Base-by-base conservation (phyloP, 768 basidiomycete genomes). In the Amanita molliuscula region DNA sequence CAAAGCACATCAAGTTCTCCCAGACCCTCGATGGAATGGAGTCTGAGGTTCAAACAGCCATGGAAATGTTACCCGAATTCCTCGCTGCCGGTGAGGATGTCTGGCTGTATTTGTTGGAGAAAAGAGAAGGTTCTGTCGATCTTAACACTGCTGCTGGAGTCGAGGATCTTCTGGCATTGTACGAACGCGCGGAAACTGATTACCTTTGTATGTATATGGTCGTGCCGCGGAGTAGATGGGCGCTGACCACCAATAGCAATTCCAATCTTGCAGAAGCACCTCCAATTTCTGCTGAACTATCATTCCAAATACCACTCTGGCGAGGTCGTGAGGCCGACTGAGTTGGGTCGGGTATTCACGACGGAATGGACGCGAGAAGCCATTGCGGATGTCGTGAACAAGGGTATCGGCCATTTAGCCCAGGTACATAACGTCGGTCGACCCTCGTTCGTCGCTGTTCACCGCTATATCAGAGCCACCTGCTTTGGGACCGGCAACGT, bases 31-130 rank as follows among this genome's bases (percentile, higher is more conserved):
- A 76, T 16, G 78, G 74, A 49, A 71, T 82, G 68, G 74, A 79
- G 9, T 71, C 76, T 37, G 82, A 89, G 55, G 62, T 77, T 16
- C 60, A 71, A 29, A 69, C 71, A 5, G 89, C 86, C 15, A 72
- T 78, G 57, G 81, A 84, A 58, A 82, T 85, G 75, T 69, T 81
- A 59, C 65, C 78, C 3, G 73, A 74, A 47, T 79, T 76, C 56
- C 68, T 81, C 55, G 78, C 85, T 6, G 80, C 75, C 8, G 76
- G 77, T 28, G 80, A 85, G 51, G 78, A 84, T 31, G 74, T 87
- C 18, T 92, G 88, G 88, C 51, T 82, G n/a, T 78, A 80, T 18
- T 67, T 89, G 37, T 71, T 89, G 28, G 67, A 77, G 9, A 65
- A 70, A 16, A 84, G 81, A 61, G 62, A 72, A 43, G 61, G 67